phyloP scores from a whole-genome alignment of 2,329 filamentous ascomycete genomes.

The Rasamsonia emersonii region DNA sequence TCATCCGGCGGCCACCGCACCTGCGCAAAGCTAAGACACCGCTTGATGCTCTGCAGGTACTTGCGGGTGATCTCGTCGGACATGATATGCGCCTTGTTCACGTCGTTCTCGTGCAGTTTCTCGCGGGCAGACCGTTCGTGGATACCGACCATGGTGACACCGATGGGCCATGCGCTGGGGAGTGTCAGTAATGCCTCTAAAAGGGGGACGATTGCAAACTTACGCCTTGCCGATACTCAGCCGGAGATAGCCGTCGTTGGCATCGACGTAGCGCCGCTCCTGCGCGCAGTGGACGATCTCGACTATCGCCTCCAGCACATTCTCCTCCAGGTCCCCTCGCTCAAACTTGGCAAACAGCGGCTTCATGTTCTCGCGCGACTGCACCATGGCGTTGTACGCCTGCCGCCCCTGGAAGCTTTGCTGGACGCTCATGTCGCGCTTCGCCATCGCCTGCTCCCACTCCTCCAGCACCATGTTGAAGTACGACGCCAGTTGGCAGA shows the following conservation, averaged over 20 bases:
- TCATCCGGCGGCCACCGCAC: constrained; percentile 93
- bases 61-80: constrained; percentile 93
- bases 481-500: constrained; percentile 83
- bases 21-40: constrained; percentile 92
- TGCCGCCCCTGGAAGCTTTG: constrained; percentile 71
- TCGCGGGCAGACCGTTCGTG: constrained; percentile 93
- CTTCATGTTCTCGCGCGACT: constrained; percentile 77
- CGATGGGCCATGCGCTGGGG: constrained; percentile 80
- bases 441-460: constrained; percentile 69
- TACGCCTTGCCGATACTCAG: constrained; percentile 86
- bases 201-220: constrained; percentile 13
- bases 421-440: constrained; percentile 49
- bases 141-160: constrained; percentile 99
- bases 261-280: constrained; percentile 84
- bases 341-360: constrained; percentile 89
- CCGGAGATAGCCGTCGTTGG: constrained; percentile 87
- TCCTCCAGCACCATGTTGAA: constrained; percentile 92
- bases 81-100: constrained; percentile 86
- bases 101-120: constrained; percentile 74
- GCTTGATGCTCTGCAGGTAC: constrained; percentile 94
- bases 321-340: constrained; percentile 66
- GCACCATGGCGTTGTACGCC: constrained; percentile 76
- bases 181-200: not conserved
- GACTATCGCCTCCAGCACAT: constrained; percentile 70
- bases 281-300: constrained; percentile 91